These are phyloP conservation scores for Arabidopsis thaliana DNA, from an alignment of 345 rosid genomes.

Conservation along the genomic window DNA sequence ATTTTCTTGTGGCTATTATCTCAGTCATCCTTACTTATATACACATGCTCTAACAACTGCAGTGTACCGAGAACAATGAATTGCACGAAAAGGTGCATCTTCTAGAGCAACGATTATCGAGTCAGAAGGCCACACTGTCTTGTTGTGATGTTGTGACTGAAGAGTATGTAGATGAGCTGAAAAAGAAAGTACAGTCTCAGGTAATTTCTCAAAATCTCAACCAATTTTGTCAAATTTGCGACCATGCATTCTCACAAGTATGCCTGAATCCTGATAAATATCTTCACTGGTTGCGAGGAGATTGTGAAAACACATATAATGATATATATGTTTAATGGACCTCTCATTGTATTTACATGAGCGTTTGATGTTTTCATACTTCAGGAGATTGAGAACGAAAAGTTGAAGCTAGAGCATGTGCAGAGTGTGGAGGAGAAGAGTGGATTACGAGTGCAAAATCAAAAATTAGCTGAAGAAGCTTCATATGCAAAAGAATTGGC, in stretches of 20 bases:
- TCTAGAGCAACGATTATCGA: constrained; percentile 57
- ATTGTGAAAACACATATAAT: neutral
- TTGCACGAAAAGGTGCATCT: constrained; percentile 68
- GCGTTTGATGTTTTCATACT: constrained; percentile 11
- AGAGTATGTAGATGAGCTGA: constrained; percentile 64
- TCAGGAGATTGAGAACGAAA: constrained; percentile 85
- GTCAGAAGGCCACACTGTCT: constrained; percentile 51
- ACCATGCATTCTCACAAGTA: neutral
- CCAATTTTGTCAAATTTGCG: constrained; percentile 13
- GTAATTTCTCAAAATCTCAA: constrained; percentile 44
- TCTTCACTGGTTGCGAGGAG: neutral
- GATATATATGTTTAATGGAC: neutral
- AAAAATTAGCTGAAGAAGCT: constrained; percentile 91
- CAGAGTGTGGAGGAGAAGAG: constrained; percentile 83
- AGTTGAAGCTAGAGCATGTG: constrained; percentile 72
- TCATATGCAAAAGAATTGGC: constrained; percentile 95
- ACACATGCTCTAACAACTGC: constrained; percentile 37
- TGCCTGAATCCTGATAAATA: constrained; percentile 2
- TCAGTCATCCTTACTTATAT: constrained; percentile 25
- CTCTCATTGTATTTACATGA: constrained; percentile 4
- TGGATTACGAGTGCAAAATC: constrained; percentile 77
- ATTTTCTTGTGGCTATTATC: constrained; percentile 10
- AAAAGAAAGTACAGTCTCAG: constrained; percentile 82
- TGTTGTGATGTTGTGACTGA: constrained; percentile 52
- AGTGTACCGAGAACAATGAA: constrained; percentile 82